A percentile compares a stretch with the other conserved stretches of the same genome.
Evolutionary conservation across 768 basidiomycete species (phyloP).

Genomic region (Russula brevipes): DNA sequence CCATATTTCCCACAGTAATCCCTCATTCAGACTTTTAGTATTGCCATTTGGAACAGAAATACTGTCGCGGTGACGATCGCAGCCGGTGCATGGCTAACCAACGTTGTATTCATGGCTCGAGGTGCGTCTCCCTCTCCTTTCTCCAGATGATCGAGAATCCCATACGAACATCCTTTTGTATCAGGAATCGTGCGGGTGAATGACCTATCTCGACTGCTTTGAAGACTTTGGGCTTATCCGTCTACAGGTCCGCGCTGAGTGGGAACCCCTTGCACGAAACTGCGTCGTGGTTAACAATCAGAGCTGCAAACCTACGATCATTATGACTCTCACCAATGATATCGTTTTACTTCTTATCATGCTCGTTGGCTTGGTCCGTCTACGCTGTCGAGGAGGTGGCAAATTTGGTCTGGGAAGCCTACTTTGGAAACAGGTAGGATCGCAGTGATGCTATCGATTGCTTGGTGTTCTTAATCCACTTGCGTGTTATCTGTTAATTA

Average conservation of each 20-base stretch:
- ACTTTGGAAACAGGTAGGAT: conserved; percentile 3
- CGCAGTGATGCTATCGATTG: background rate
- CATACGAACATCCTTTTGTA: background rate
- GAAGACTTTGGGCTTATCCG: background rate
- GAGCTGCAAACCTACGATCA: background rate
- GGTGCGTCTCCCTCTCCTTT: background rate
- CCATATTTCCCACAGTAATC: no score
- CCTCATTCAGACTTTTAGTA: background rate
- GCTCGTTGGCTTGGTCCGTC: background rate
- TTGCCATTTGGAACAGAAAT: background rate
- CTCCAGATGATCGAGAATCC: no score
- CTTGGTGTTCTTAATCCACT: background rate
- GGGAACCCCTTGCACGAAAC: background rate
- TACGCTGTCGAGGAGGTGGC: background rate
- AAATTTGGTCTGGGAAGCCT: background rate
- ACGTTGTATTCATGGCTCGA: background rate
- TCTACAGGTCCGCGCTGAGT: background rate
- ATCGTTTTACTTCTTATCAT: background rate
- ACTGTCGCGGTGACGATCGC: background rate
- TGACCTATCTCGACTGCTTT: background rate
- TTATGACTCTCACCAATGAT: background rate
- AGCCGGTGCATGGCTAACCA: background rate
- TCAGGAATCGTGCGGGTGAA: background rate
- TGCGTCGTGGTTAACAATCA: background rate
- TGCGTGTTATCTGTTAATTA: background rate